Base-by-base conservation (phyloP, 1,284 basidiomycete species). In the Phlebopus sp. region DNA sequence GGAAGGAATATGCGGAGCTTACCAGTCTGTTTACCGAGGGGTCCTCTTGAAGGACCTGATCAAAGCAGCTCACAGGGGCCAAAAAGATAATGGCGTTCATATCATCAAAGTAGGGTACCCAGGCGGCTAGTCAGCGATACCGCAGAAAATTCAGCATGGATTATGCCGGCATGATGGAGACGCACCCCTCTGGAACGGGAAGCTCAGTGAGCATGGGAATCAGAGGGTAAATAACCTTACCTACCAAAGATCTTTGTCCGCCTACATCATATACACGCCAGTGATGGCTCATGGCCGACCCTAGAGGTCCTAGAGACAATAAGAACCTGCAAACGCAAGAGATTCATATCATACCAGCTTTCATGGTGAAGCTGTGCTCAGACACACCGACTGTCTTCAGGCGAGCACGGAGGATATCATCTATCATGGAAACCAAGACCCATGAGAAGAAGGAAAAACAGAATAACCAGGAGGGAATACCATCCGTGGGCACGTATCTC, bases 71-170 rank as follows among this genome's bases (percentile, higher is more conserved):
- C 52, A 85, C 75, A 1, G 82, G 80, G 56, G 73, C 69, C 43
- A 74, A 73, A 67, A 86, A 86, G 32, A 85, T 79, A 48, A 85
- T 82, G 25, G 83, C 81, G 50, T 82, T 77, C 42, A 83, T 74
- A 50, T 75, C 73, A 48, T 75, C 73, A 39, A 78, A 78, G 60
- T 66, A 77, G 17, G 76, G 71, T 2, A 55, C 63, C 63, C 66
- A 65, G 3, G 63, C 66, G 29, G 63, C 66, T 66, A 29, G 30
- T 31, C n/a, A 46, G 53, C n/a, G 9, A 31, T 54, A 25, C 8
- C 25, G 25, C 25, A 4, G 21, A 29, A 29, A 11, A 11, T 29
- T 29, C 10, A 29, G 27, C 27, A 29, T 9, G 10, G 4, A 8
- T 3, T 21, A 14, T 4, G n/a, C 23, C 17, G 18, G 41, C 21